Evolutionary conservation across 768 basidiomycete species (phyloP).

Genomic region (Psilocybe tampanensis): DNA sequence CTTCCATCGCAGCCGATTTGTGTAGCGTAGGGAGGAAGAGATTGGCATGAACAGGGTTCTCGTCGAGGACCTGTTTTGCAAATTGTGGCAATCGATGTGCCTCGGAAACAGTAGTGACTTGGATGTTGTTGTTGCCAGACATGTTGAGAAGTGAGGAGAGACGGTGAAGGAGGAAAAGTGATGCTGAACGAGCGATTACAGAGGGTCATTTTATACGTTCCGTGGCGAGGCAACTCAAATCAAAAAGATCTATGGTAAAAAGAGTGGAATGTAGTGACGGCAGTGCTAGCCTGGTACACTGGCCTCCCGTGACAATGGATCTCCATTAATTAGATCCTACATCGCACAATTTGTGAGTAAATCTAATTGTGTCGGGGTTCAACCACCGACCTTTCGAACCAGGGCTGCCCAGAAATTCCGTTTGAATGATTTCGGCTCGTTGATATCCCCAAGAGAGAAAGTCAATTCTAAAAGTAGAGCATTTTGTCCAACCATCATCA

Average conservation of each 20-base stretch:
- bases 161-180: neutral
- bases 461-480: neutral
- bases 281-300: conserved; percentile 6
- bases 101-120: neutral
- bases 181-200: neutral
- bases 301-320: neutral
- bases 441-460: neutral
- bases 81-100: conserved; percentile 22
- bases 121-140: neutral
- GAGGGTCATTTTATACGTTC: neutral
- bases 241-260: neutral
- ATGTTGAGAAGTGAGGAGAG: neutral
- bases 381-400: neutral
- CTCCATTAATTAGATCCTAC: conserved; percentile 1
- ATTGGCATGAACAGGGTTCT: conserved; percentile 42
- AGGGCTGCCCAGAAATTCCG: neutral
- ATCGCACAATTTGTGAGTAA: conserved; percentile 5
- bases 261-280: neutral
- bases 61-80: conserved; percentile 38
- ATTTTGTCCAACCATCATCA: neutral
- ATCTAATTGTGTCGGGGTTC: neutral
- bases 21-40: conserved; percentile 39
- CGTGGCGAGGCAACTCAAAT: neutral
- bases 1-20: conserved; percentile 25
- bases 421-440: neutral